Conservation (phyloP, 768 basidiomycete species). For the Serendipita sp. region DNA sequence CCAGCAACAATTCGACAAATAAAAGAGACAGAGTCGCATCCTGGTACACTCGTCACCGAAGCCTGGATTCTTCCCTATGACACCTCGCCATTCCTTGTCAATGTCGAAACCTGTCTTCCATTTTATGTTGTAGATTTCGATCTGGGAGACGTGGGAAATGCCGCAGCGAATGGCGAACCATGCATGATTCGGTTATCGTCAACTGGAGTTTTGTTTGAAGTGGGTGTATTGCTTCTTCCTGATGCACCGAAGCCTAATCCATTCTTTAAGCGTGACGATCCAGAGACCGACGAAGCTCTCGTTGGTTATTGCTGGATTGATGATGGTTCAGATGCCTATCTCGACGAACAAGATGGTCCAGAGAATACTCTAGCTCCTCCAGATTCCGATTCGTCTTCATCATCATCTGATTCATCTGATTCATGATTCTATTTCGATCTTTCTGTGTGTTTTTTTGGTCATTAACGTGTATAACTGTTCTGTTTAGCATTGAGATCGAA, state of each 20-base stretch:
- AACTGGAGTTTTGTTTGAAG: background rate
- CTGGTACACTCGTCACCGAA: background rate
- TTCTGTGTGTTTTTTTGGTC: no score
- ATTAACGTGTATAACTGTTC: background rate
- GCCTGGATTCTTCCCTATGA: background rate
- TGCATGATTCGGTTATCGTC: background rate
- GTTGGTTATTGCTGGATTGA: constrained; percentile 3
- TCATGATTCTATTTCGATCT: background rate
- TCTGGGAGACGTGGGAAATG: background rate
- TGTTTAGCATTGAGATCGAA: background rate
- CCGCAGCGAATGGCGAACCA: background rate
- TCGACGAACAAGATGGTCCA: background rate
- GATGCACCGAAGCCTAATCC: background rate
- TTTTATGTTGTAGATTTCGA: constrained; percentile 5
- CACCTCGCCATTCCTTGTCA: background rate
- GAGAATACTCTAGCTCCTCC: background rate
- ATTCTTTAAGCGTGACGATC: background rate
- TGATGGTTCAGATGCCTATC: background rate
- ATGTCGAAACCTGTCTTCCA: background rate
- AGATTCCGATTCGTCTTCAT: background rate
- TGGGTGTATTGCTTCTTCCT: background rate
- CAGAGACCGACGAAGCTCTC: background rate
- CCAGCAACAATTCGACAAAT: background rate
- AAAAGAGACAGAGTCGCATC: background rate
- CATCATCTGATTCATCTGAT: background rate